phyloP scores from a whole-genome alignment of 371 early-diverging fungal genomes.

The Circinella minor region DNA sequence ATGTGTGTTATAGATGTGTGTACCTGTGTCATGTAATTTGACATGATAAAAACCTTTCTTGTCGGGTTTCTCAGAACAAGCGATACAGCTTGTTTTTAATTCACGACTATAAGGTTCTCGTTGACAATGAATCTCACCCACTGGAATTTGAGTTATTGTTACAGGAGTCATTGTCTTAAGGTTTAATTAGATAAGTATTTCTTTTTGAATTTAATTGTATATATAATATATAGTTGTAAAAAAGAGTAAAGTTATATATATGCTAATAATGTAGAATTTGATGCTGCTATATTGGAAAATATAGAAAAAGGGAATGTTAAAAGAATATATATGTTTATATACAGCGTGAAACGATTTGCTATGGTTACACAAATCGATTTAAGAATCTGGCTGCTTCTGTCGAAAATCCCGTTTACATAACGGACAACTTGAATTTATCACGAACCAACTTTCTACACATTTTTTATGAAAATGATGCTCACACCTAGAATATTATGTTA shows the following conservation, averaged over 20 bases:
- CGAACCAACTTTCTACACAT: constrained; percentile 40
- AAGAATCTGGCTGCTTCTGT: constrained; percentile 13
- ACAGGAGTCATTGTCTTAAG: background rate
- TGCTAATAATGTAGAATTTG: too few relatives aligned
- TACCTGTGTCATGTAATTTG: constrained; percentile 46
- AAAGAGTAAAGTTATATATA: too few relatives aligned
- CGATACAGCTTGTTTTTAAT: constrained; percentile 35
- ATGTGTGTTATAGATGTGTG: background rate
- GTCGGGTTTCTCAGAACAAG: constrained; percentile 42
- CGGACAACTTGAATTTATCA: constrained; percentile 36
- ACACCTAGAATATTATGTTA: constrained; percentile 27
- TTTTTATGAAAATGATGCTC: constrained; percentile 41
- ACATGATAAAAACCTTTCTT: constrained; percentile 51
- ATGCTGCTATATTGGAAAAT: background rate
- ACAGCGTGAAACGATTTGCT: background rate
- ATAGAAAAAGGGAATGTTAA: background rate
- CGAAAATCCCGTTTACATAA: constrained; percentile 38
- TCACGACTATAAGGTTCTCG: constrained; percentile 37
- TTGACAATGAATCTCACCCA: constrained; percentile 47
- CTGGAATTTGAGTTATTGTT: constrained; percentile 34
- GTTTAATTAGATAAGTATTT: background rate
- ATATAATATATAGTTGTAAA: too few relatives aligned
- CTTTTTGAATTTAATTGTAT: background rate
- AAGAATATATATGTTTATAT: background rate
- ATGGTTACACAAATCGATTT: background rate